Conservation (phyloP, 2,329 filamentous ascomycete genomes). For the Cercospora berteroae region DNA sequence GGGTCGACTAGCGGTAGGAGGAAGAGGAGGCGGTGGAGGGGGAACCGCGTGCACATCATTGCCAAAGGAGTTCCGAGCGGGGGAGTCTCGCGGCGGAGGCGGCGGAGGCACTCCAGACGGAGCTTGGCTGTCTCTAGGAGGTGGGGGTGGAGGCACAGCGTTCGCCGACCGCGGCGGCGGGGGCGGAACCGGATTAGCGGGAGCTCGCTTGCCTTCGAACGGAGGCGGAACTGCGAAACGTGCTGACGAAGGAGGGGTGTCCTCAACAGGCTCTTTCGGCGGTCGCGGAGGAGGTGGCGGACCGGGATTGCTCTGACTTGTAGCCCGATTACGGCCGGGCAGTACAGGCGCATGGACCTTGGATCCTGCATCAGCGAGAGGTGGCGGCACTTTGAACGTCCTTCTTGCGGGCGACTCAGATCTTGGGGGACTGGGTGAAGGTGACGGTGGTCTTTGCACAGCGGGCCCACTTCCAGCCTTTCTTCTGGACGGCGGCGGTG, state of each 20-base stretch:
- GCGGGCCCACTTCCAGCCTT: conserved; percentile 41
- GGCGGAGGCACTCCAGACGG: conserved; percentile 38
- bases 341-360: conserved; percentile 36
- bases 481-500: conserved; percentile 48
- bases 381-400: conserved; percentile 80
- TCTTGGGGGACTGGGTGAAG: conserved; percentile 61
- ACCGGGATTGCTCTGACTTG: conserved; percentile 33
- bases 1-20: conserved; percentile 32
- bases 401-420: conserved; percentile 69
- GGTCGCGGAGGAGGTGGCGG: conserved; percentile 51
- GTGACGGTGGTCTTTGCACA: conserved; percentile 44
- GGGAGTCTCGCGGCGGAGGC: conserved; percentile 61
- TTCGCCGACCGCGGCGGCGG: conserved; percentile 23
- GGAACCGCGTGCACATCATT: conserved; percentile 31
- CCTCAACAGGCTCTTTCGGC: conserved; percentile 58
- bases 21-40: conserved; percentile 38
- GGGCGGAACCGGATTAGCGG: conserved; percentile 66
- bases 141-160: conserved; percentile 59
- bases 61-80: conserved; percentile 45
- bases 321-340: conserved; percentile 56
- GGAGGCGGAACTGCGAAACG: conserved; percentile 78
- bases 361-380: conserved; percentile 85
- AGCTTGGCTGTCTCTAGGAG: conserved; percentile 41
- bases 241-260: conserved; percentile 32
- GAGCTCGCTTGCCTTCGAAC: conserved; percentile 63